Evolutionary conservation across 1,284 basidiomycete species (phyloP), one percentile per base, ranked within the genome.

Genomic region (Hemileia vastatrix): DNA sequence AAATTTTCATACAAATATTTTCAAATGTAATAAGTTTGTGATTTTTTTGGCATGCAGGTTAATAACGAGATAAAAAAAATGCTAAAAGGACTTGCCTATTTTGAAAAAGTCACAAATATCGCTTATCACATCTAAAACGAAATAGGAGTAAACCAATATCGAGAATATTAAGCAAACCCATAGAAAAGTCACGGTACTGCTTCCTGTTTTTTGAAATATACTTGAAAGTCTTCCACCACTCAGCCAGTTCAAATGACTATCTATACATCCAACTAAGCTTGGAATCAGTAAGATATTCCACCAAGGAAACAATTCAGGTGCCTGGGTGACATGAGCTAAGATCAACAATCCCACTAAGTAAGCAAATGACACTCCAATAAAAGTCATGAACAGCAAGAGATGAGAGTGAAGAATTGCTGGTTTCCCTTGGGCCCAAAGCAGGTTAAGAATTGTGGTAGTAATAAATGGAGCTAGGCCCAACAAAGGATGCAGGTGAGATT

Each of bases 271-370:
- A 11, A 91, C 72, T 4, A 85, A 75, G 66, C 84, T 88, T 84
- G 86, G 89, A 6, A 91, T 75, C 84, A 91, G 91, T 74, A 91
- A 83, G 68, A 83, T 82, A 76, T 95, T 90, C 84, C 86, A 92
- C 75, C 82, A 81, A 0, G 93, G 93, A 80, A 96, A 95, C 4
- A 63, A 31, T 40, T 63, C 61, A 3, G 84, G 79, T 44, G 82
- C 81, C 67, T 84, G 84, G 55, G 91, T 93, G 45, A 97, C 85
- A 76, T 98, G 94, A 0, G 92, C 90, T 36, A 96, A 79, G 73
- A 97, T 97, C 78, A 97, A 87, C 68, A 88, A 80, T 40, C 90
- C 90, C 49, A 96, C 93, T 71, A 81, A 78, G 71, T 82, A 80
- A 3, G 80, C 78, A 66, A 79, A 78, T 3, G 58, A 54, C 19